These are phyloP conservation scores for Cucurbitaria berberidis DNA, from an alignment of 2,329 filamentous ascomycete species.

Conservation along the genomic window DNA sequence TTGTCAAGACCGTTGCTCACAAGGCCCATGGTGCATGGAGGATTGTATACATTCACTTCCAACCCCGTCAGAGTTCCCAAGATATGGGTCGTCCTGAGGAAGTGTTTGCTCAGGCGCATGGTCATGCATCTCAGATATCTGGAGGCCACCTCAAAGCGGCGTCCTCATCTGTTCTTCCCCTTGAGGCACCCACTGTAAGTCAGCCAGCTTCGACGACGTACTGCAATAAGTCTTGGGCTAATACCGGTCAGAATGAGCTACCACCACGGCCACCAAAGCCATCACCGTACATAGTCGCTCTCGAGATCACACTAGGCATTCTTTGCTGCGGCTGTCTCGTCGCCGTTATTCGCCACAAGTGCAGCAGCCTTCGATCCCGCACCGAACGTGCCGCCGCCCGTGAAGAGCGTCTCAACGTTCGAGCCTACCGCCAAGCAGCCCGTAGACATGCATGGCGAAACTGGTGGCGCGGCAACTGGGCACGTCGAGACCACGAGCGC, in stretches of 20 bases:
- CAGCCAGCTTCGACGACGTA: not conserved
- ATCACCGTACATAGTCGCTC: constrained; percentile 46
- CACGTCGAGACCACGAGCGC: constrained; percentile 37
- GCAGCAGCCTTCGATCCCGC: constrained; percentile 56
- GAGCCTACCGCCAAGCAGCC: constrained; percentile 61
- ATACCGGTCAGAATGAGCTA: constrained; percentile 17
- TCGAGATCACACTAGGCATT: constrained; percentile 53
- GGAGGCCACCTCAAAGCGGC: constrained; percentile 20
- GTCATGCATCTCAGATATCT: constrained; percentile 22
- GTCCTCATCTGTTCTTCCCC: constrained; percentile 18
- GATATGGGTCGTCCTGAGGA: constrained; percentile 38
- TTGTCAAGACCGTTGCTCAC: constrained; percentile 48
- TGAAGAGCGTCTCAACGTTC: constrained; percentile 61
- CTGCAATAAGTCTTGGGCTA: no score
- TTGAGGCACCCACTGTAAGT: constrained; percentile 17
- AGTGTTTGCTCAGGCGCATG: constrained; percentile 23
- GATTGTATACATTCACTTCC: constrained; percentile 38
- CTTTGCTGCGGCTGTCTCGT: constrained; percentile 55
- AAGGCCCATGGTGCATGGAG: constrained; percentile 46
- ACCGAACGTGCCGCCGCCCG: constrained; percentile 60
- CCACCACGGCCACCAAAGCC: constrained; percentile 30
- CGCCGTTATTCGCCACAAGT: constrained; percentile 55
- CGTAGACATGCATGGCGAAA: constrained; percentile 58
- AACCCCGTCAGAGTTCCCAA: constrained; percentile 20
- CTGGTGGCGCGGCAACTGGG: constrained; percentile 55